Conservation (phyloP, 805 yeast species). For the Pichia cabralensis region DNA sequence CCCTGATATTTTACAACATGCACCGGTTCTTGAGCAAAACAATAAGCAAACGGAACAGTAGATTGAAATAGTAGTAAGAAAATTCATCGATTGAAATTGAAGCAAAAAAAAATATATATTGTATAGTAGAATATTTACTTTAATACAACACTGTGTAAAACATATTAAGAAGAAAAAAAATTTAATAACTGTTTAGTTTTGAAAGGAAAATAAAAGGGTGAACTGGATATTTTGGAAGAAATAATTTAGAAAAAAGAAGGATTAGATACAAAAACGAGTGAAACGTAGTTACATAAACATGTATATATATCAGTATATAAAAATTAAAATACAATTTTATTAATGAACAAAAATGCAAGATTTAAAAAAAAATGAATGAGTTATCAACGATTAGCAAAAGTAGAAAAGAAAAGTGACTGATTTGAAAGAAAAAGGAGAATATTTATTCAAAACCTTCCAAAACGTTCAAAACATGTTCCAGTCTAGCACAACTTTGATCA, state of each 20-base stretch:
- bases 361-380: background rate
- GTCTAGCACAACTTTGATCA: conserved; percentile 67
- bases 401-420: background rate
- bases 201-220: too few species aligned
- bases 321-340: too few species aligned
- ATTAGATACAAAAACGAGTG: too few species aligned
- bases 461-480: conserved; percentile 75
- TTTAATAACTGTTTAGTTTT: background rate
- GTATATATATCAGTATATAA: too few species aligned
- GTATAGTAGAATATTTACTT: background rate
- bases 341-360: background rate
- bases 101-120: background rate
- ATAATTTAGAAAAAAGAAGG: too few species aligned
- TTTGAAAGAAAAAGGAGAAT: background rate
- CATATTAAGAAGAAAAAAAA: background rate
- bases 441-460: conserved; percentile 61
- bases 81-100: too few species aligned
- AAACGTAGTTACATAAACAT: too few species aligned
- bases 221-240: too few species aligned
- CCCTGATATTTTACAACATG: conserved; percentile 81
- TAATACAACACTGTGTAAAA: too few species aligned
- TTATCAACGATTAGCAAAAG: background rate
- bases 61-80: background rate
- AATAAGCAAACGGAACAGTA: too few species aligned
- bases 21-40: conserved; percentile 95